A percentile compares a stretch with the other conserved stretches of the same genome.
phyloP scores from a whole-genome alignment of 2,329 filamentous ascomycete genomes.

The Tympanopsis confertula region DNA sequence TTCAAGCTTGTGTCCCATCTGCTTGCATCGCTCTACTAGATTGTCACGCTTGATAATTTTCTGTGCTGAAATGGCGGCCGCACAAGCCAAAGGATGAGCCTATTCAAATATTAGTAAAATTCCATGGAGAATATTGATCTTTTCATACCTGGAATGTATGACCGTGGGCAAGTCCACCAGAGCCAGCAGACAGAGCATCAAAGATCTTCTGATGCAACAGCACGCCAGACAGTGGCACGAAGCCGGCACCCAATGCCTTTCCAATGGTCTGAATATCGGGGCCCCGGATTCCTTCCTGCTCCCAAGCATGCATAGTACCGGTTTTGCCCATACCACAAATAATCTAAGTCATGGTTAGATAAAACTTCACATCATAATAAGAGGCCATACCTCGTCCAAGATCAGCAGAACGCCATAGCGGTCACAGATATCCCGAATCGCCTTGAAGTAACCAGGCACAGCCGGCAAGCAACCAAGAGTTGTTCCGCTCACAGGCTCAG shows the following conservation, averaged over 20 bases:
- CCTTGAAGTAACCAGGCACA: constrained; percentile 5
- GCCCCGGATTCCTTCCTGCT: constrained; percentile 1
- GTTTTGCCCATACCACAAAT: background rate
- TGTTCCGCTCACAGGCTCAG: no score
- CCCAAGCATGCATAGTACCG: constrained; percentile 1
- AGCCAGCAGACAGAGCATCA: background rate
- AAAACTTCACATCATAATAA: no score
- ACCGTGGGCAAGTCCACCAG: background rate
- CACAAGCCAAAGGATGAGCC: background rate
- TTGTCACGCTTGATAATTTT: background rate
- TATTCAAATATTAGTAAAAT: no score
- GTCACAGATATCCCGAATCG: constrained; percentile 2
- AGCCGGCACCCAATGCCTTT: constrained; percentile 1
- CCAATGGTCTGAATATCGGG: constrained; percentile 1
- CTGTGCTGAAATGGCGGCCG: background rate
- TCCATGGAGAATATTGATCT: no score
- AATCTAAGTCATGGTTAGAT: no score
- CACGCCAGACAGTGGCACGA: background rate
- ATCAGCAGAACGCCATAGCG: no score
- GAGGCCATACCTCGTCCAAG: no score
- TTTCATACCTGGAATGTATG: background rate
- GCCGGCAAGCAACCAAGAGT: no score
- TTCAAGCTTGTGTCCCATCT: background rate
- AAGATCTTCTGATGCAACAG: constrained; percentile 1
- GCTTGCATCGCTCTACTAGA: background rate